Evolutionary conservation across 495 filamentous ascomycete species (phyloP).

Genomic region (Penicillium herquei): DNA sequence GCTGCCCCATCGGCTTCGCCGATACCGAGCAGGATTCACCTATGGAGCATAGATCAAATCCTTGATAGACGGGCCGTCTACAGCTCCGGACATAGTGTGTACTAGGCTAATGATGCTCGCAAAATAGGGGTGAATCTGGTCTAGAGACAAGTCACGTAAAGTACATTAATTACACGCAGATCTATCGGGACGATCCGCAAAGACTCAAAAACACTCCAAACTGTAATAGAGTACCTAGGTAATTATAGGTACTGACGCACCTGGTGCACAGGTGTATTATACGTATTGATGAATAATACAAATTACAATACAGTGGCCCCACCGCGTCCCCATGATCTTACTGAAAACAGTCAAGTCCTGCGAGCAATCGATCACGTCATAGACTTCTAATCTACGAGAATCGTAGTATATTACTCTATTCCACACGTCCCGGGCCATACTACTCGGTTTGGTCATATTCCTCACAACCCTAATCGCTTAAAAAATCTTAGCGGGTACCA

Average conservation of each 20-base stretch:
- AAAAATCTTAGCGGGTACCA: neutral
- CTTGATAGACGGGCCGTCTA: too few species aligned
- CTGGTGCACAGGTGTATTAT: too few species aligned
- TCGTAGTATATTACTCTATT: neutral
- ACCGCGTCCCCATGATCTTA: neutral
- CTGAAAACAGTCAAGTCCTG: slow-evolving; percentile 9
- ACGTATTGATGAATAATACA: too few species aligned
- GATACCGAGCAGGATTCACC: neutral
- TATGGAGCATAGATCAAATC: too few species aligned
- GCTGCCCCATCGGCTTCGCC: neutral
- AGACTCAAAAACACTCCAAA: too few species aligned
- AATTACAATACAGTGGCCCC: neutral
- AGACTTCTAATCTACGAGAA: slow-evolving; percentile 9
- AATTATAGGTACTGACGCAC: too few species aligned
- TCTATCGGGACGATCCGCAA: slow-evolving; percentile 15
- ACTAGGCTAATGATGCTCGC: too few species aligned
- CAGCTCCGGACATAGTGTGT: too few species aligned
- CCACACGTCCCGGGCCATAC: neutral
- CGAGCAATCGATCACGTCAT: slow-evolving; percentile 20
- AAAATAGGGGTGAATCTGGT: neutral
- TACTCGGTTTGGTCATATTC: neutral
- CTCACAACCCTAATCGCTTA: neutral
- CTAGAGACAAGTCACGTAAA: neutral
- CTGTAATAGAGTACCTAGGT: too few species aligned
- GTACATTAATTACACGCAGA: slow-evolving; percentile 6